Conservation (phyloP, 2,329 filamentous ascomycete genomes). For the Fusarium buharicum region DNA sequence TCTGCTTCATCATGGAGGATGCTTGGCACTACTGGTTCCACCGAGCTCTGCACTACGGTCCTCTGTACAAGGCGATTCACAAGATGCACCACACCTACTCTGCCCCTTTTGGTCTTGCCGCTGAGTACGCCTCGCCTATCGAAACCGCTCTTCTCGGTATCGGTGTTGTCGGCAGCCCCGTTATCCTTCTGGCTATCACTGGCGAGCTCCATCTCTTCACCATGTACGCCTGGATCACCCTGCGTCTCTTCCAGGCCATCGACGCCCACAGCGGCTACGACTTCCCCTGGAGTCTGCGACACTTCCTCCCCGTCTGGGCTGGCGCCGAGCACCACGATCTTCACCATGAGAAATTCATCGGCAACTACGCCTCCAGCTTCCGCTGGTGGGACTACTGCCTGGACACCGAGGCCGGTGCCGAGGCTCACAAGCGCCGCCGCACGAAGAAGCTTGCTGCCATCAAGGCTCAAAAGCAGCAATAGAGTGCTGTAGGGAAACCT, state of each 20-base stretch:
- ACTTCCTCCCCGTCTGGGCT: constrained; percentile 97
- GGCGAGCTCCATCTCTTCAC: constrained; percentile 92
- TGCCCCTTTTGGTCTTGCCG: constrained; percentile 93
- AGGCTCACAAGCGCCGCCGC: constrained; percentile 84
- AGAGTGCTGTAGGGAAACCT: constrained; percentile 45
- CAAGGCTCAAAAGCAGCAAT: constrained; percentile 74
- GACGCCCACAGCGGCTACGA: constrained; percentile 98
- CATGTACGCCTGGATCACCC: constrained; percentile 96
- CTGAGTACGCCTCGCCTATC: constrained; percentile 97
- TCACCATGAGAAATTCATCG: constrained; percentile 98
- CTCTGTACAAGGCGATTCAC: constrained; percentile 95
- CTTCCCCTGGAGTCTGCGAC: constrained; percentile 96
- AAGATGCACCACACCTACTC: constrained; percentile 99
- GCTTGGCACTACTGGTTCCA: constrained; percentile 99
- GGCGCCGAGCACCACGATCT: constrained; percentile 96
- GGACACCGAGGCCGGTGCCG: constrained; percentile 91
- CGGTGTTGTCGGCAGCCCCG: constrained; percentile 83
- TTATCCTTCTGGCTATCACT: constrained; percentile 84
- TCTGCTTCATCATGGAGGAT: constrained; percentile 97
- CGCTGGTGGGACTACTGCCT: constrained; percentile 97
- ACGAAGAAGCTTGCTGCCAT: constrained; percentile 77
- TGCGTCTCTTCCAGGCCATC: constrained; percentile 95
- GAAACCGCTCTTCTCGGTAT: constrained; percentile 95
- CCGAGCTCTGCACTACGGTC: constrained; percentile 90
- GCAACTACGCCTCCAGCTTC: constrained; percentile 98